Base-by-base conservation (phyloP, 23 red algal species). In the Gracilaria domingensis region DNA sequence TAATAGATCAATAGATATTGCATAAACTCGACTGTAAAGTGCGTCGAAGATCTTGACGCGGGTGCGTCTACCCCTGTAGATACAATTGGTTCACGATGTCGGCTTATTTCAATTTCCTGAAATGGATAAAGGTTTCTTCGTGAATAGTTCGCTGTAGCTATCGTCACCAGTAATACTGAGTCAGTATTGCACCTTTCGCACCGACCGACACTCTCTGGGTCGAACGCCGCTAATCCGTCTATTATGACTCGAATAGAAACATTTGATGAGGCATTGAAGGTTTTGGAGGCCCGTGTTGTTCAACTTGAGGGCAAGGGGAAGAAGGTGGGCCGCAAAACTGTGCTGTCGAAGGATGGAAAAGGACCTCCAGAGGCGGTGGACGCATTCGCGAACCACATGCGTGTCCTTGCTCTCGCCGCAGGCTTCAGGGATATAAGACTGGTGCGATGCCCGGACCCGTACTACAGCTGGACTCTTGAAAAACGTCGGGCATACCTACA, bases 401-500 rank as follows among this genome's bases (percentile, higher is more conserved):
- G 62, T 29, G 80, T 92, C 26, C 62, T 65, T 45, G 79, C 80
- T 28, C 29, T 65, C 12, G 25, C 79, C 13, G 78, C 79, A 12
- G 78, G 79, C 48, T 84, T 84, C 37, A 92, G 58, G 18, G 61
- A 83, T 59, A 77, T 71, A 37, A 42, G 73, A 54, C 54, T 95
- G 18, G 76, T 77, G 20, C 79, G 93, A 48, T 89, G 85, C 30
- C 86, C 93, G 16, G 32, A 80, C 39, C 71, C 56, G 1, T 95
- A 95, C 39, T 95, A 95, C 57, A 50, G 56, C 47, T 91, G 93
- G 87, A 79, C 78, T 72, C 73, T 95, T 58, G 93, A 95, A 26
- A 62, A 89, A 39, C 73, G 95, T n/a, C 90, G 88, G 32, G 40
- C 64, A 34, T 90, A 83, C 17, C 53, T 94, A 51, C 45, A 65